phyloP scores from a whole-genome alignment of 2,329 filamentous ascomycete species.

The Aureobasidium sp. region DNA sequence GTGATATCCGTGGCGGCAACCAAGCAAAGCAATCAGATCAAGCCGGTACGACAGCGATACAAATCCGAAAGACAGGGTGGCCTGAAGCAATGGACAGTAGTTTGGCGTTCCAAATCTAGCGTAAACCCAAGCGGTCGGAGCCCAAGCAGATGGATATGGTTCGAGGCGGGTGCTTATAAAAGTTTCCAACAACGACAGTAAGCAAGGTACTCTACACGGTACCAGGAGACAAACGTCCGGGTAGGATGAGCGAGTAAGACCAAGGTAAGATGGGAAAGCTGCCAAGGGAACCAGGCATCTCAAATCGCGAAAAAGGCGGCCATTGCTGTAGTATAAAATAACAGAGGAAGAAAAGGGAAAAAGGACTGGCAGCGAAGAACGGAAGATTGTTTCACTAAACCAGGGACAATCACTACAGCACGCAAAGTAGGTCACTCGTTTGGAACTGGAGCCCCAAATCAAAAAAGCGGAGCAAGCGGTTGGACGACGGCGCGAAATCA shows the following conservation, averaged over 20 bases:
- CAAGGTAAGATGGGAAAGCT: neutral
- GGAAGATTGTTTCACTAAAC: conserved; percentile 6
- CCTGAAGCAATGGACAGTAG: neutral
- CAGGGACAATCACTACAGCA: neutral
- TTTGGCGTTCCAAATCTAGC: neutral
- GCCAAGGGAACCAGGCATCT: neutral
- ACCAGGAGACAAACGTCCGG: neutral
- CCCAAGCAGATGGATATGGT: neutral
- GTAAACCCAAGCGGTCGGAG: neutral
- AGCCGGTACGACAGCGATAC: neutral
- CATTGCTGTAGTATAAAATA: neutral
- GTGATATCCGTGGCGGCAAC: neutral
- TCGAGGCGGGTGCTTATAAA: neutral
- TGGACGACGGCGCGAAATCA: conserved; percentile 11
- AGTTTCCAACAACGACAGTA: neutral
- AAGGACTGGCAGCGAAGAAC: neutral
- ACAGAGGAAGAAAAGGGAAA: neutral
- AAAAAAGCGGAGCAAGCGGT: conserved; percentile 13
- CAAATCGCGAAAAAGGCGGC: neutral
- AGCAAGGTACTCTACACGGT: conserved; percentile 1
- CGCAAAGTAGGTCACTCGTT: neutral
- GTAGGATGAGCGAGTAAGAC: neutral
- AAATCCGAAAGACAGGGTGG: neutral
- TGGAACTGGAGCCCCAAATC: neutral
- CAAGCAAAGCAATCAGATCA: neutral